Evolutionary conservation across 495 filamentous ascomycete species (phyloP), one percentile per base, ranked within the genome.

Genomic region (Penicillium maclennaniae): DNA sequence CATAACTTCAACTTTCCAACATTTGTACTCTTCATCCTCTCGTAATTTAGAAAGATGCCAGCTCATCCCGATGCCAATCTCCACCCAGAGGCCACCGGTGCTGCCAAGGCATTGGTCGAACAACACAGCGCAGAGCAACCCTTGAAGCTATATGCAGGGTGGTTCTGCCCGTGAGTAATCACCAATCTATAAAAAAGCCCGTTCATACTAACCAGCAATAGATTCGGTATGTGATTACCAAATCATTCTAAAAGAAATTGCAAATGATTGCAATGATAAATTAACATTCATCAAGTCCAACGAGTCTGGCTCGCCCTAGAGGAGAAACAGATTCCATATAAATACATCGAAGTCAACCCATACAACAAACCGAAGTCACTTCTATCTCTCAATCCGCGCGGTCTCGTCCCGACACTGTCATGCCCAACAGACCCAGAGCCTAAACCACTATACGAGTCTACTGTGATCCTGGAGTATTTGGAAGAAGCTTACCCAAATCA

Each of bases 281-380:
- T 39, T 56, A 41, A 56, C 23, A 12, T 20, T 23, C 17, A 3
- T 23, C 26, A 41, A 74, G 74, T 88, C 6, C 84, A 89, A 66
- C 77, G 84, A 12, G 75, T 78, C 19, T 89, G 84, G 82, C 78
- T 84, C 51, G 79, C 82, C 12, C 72, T 89, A 34, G 80, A 79
- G 59, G 86, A 89, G 68, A 88, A 89, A 60, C 51, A 72, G n/a
- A 83, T 87, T 46, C 81, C 83, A 38, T 83, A 89, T 62, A 79
- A 88, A 61, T 89, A 87, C 66, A 77, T 88, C 58, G 84, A 91
- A 63, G 72, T 85, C 58, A 86, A 87, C 62, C 86, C 87, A 6
- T 88, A 88, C 77, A 67, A 81, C 63, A 89, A 89, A 59, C 78
- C 77, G 0, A 66, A 77, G 27, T 79, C 76, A 8, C 83, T 88